Evolutionary conservation across 2,329 filamentous ascomycete genomes (phyloP), one percentile per base, ranked within the genome.

Genomic region (Ceratocystis huliohia): DNA sequence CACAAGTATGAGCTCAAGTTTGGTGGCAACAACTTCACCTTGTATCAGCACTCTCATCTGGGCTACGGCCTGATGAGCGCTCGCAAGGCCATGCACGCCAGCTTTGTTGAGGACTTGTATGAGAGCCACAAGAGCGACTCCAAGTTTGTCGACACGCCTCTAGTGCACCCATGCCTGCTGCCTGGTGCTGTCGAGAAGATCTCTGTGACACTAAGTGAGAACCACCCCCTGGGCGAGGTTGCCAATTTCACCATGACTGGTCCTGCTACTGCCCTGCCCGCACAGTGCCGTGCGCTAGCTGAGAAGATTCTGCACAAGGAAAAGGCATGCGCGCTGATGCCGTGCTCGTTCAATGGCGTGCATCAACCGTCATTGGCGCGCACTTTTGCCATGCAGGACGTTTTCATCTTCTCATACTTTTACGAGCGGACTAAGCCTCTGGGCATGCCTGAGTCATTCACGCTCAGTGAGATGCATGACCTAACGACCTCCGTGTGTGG

Each of bases 401-500:
- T 97, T 48, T 99, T 93, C 78, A 91, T 97, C 71, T 93, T 99
- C 78, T 96, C 90, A 37, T 99, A 96, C 82, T 99, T 99, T 78
- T 96, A 88, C 78, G 94, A 99, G 80, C 92, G 95, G 72, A 95
- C 89, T 28, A 84, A 89, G 75, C 90, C 91, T 3, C 84, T 99
- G 10, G 95, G 95, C 70, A 97, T 99, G 91, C 94, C 95, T n/a
- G 91, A 96, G 71, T 92, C 89, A 5, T 99, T 97, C 77, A 96
- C 92, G 0, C 80, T 99, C 44, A 84, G 87, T 63, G 94, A 99
- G 79, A 82, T 99, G 73, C 88, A 92, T 73, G 89, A 95, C 69
- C 83, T 97, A 20, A 86, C 94, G 0, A 81, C 86, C 70, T 88
- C 87, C 50, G 95, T 99, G 10, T 99, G 94, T 76, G 83, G 84